Evolutionary conservation across 768 basidiomycete genomes (phyloP), one percentile per base, ranked within the genome.

Genomic region (Erythrobasidium yunnanense): DNA sequence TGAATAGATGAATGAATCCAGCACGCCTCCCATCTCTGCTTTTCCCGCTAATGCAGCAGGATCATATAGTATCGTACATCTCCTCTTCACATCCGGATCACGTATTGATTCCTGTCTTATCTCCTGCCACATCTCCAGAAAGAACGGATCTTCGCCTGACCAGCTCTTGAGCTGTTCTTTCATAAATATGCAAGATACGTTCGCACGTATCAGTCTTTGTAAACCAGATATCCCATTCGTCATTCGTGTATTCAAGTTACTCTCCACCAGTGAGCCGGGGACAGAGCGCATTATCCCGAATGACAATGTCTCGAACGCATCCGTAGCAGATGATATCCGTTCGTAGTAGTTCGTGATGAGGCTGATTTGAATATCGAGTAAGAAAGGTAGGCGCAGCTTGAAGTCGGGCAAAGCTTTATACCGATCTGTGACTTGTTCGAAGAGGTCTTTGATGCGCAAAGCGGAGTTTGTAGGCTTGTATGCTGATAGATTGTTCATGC

Each of bases 121-220:
- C 71, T 89, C 88, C 13, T 82, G 77, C 86, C 87, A 90, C 32
- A 99, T 76, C 74, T 95, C 88, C 17, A 99, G 78, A 79, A 93
- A 96, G 77, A 90, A 91, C 91, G 87, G 69, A 47, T 96, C 91
- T 75, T 99, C 93, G 25, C n/a, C n/a, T n/a, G 86, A 86, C 92
- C 92, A 97, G 4, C 75, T 76, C 55, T 83, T 81, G 80, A 95
- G 83, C 1, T 83, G 83, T 27, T 77, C 77, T 68, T 81, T 80
- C 25, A 93, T 79, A 75, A 85, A 90, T 65, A 79, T 82, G 1
- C 88, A 84, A 72, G 90, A 92, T 13, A 95, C 76, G 18, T 87
- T 78, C 1, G 90, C 92, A 74, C 95, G 90, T 70, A 87, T 85
- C 46, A 97, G 77, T 51, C 90, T 81, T 70, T 86, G 84, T 22